Conservation (phyloP, 768 basidiomycete species). For the Tricholoma sp. region DNA sequence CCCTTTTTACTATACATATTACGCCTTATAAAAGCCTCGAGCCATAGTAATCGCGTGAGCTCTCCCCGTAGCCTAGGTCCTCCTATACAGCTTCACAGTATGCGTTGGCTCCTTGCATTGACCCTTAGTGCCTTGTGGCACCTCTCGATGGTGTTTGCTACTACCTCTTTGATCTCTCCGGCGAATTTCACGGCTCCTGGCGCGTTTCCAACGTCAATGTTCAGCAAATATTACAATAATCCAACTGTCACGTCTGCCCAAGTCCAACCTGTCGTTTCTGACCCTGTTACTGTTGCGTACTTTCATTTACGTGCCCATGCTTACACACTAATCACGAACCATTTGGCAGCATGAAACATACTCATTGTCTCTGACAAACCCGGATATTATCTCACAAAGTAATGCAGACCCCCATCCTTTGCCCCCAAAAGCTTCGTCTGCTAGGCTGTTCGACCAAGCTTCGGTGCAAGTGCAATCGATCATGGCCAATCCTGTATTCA, state of each 20-base stretch:
- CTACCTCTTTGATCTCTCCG: conserved; percentile 21
- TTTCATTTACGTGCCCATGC: not conserved
- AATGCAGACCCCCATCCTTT: conserved; percentile 66
- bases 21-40: not conserved
- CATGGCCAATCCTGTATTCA: conserved; percentile 46
- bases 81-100: not conserved
- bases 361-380: conserved; percentile 58
- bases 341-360: conserved; percentile 47
- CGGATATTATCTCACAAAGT: conserved; percentile 51
- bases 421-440: conserved; percentile 48
- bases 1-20: too few species aligned
- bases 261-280: conserved; percentile 72
- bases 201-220: conserved; percentile 60
- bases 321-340: conserved; percentile 3
- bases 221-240: conserved; percentile 62
- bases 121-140: conserved; percentile 2
- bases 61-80: not conserved
- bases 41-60: too few species aligned
- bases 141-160: conserved; percentile 6
- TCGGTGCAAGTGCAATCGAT: conserved; percentile 55
- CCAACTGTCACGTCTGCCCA: conserved; percentile 70
- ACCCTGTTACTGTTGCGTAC: conserved; percentile 54
- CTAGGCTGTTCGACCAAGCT: conserved; percentile 45
- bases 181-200: conserved; percentile 57
- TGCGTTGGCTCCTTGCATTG: conserved; percentile 2